Evolutionary conservation across 768 basidiomycete species (phyloP).

Genomic region (Royoungia palumana): DNA sequence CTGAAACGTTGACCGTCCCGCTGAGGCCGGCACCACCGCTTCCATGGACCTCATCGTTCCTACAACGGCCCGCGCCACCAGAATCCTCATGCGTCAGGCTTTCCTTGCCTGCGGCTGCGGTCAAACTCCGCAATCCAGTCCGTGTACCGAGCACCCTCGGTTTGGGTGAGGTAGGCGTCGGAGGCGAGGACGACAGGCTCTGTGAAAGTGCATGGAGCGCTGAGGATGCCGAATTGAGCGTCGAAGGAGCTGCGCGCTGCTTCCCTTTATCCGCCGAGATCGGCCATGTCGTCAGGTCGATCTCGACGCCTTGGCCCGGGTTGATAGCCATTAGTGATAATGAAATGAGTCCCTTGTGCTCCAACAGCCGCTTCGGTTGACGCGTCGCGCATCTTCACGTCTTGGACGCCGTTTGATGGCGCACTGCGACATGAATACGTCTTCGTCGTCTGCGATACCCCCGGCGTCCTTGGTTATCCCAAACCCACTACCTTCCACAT

Average conservation of each 20-base stretch:
- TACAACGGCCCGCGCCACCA: slow-evolving; percentile 29
- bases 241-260: slow-evolving; percentile 16
- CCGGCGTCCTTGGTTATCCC: background rate
- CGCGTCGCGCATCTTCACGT: slow-evolving; percentile 3
- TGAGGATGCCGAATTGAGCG: slow-evolving; percentile 28
- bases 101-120: slow-evolving; percentile 22
- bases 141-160: slow-evolving; percentile 45
- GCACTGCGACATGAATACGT: slow-evolving; percentile 8
- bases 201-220: slow-evolving; percentile 60
- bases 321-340: background rate
- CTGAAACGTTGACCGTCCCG: slow-evolving; percentile 12
- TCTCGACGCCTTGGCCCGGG: no score
- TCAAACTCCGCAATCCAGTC: slow-evolving; percentile 45
- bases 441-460: no score
- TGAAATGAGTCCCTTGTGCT: slow-evolving; percentile 22
- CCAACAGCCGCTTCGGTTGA: slow-evolving; percentile 5
- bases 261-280: slow-evolving; percentile 21
- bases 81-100: slow-evolving; percentile 31
- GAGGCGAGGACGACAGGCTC: slow-evolving; percentile 51
- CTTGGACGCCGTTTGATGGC: background rate
- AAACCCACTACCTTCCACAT: background rate
- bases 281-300: slow-evolving; percentile 16
- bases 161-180: slow-evolving; percentile 33
- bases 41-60: slow-evolving; percentile 16
- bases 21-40: slow-evolving; percentile 21